phyloP scores from a whole-genome alignment of 1,284 basidiomycete genomes.

The Trichosporon sp. region DNA sequence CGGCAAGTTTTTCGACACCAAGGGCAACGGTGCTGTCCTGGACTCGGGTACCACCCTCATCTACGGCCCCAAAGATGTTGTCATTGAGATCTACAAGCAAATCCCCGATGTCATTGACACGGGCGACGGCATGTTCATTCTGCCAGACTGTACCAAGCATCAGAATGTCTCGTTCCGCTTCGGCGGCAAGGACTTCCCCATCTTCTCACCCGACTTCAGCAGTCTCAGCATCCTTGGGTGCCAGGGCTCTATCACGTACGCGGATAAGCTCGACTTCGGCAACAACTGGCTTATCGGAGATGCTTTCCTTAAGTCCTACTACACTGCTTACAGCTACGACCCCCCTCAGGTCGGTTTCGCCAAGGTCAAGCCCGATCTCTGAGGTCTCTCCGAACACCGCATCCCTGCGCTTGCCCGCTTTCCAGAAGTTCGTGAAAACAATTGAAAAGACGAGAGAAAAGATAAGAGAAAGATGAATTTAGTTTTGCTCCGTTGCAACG shows the following conservation, averaged over 20 bases:
- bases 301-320: conserved; percentile 21
- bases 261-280: not conserved
- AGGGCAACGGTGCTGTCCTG: conserved; percentile 13
- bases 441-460: not conserved
- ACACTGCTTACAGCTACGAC: conserved; percentile 15
- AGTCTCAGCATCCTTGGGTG: not conserved
- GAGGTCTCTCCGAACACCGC: not conserved
- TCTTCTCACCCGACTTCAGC: conserved; percentile 19
- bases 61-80: conserved; percentile 30
- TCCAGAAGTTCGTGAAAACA: too few species aligned
- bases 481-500: not conserved
- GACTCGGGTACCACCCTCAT: conserved; percentile 45
- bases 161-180: conserved; percentile 21
- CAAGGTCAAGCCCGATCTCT: not conserved
- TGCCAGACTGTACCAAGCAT: conserved; percentile 5
- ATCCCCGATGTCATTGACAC: conserved; percentile 28
- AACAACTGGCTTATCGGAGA: conserved; percentile 18
- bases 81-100: conserved; percentile 32
- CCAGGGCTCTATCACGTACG: not conserved
- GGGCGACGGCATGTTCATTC: not conserved
- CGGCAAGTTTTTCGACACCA: conserved; percentile 9
- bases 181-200: conserved; percentile 25
- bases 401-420: too few species aligned
- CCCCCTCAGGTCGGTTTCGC: conserved; percentile 21
- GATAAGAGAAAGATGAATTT: not conserved